These are phyloP conservation scores for sorghum (Sorghum bicolor) DNA, from an alignment of 176 grass and related monocot species.

Conservation along the genomic window DNA sequence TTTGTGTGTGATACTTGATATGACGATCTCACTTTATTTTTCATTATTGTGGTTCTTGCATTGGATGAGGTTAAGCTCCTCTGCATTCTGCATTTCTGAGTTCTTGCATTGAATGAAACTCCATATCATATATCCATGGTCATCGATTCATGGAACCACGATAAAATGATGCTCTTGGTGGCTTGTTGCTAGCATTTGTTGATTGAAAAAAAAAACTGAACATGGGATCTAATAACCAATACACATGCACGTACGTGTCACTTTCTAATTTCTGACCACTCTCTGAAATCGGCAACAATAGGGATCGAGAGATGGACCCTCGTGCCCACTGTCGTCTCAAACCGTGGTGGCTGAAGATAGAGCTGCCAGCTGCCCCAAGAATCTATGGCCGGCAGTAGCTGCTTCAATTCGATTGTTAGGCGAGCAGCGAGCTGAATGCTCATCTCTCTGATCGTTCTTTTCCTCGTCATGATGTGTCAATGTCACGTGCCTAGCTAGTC, in stretches of 20 bases:
- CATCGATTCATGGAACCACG: background rate
- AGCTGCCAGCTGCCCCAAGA: background rate
- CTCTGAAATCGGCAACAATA: background rate
- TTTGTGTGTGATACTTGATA: background rate
- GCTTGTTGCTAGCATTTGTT: background rate
- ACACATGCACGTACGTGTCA: background rate
- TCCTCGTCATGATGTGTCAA: background rate
- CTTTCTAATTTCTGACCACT: background rate
- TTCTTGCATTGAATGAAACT: background rate
- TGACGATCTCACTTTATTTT: background rate
- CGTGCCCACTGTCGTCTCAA: background rate
- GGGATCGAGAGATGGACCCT: background rate
- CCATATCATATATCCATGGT: background rate
- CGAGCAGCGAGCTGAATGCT: background rate
- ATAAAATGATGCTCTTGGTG: background rate
- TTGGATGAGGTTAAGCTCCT: background rate
- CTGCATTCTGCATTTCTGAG: background rate
- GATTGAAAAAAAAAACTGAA: background rate
- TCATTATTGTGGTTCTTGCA: background rate
- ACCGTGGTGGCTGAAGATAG: constrained; percentile 1
- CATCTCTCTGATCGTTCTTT: background rate
- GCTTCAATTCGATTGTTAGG: background rate
- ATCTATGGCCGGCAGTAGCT: background rate
- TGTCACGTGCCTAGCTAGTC: background rate
- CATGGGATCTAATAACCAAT: background rate